Conservation (phyloP, 1,284 basidiomycete species). For the Pseudozyma tsukubaensis region DNA sequence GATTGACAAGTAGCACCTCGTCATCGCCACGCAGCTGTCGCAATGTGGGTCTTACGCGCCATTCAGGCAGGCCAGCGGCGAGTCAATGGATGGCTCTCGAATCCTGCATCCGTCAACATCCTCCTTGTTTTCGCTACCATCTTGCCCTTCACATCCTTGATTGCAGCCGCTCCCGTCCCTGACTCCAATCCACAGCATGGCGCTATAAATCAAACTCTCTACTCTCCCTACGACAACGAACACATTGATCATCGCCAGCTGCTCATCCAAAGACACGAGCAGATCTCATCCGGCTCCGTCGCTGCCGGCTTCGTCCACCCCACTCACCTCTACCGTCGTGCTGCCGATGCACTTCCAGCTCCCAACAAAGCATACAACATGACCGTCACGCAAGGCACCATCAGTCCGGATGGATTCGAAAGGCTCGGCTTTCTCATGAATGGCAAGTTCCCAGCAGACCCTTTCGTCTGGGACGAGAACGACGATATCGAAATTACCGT, state of each 20-base stretch:
- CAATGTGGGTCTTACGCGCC: no score
- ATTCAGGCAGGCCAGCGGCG: no score
- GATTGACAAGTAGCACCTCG: no score
- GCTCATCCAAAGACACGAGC: constrained; percentile 28
- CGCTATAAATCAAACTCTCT: background rate
- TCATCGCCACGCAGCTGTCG: no score
- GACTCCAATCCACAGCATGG: background rate
- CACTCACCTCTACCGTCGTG: constrained; percentile 37
- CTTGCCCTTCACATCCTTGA: no score
- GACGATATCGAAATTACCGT: constrained; percentile 50
- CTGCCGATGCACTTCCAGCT: constrained; percentile 33
- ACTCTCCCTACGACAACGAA: background rate
- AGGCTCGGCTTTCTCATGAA: constrained; percentile 52
- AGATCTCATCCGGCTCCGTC: constrained; percentile 32
- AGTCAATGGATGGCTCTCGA: background rate
- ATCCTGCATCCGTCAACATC: background rate
- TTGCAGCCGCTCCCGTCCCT: constrained; percentile 11
- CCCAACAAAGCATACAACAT: constrained; percentile 44
- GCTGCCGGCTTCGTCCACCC: constrained; percentile 38
- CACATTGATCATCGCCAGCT: constrained; percentile 18
- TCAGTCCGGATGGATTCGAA: constrained; percentile 48
- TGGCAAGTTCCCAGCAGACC: constrained; percentile 43
- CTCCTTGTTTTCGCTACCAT: constrained; percentile 6
- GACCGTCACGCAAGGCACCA: constrained; percentile 36
- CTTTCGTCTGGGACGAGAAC: constrained; percentile 54